phyloP scores from a whole-genome alignment of 495 filamentous ascomycete genomes.

The Neurospora sp. region DNA sequence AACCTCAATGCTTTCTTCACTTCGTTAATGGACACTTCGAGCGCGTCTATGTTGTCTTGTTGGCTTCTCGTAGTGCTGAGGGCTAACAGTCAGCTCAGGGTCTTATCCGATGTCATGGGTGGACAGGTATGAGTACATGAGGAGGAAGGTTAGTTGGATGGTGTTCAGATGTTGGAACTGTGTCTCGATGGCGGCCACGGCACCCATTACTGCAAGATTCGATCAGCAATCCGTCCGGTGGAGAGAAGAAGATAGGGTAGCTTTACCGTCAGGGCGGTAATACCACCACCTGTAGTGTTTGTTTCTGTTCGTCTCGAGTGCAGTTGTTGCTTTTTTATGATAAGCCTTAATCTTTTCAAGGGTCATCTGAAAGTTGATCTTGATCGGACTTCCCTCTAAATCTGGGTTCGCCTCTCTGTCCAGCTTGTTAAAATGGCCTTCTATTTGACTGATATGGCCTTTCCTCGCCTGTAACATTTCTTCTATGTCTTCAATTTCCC shows the following conservation, averaged over 20 bases:
- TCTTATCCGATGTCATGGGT: too few species aligned
- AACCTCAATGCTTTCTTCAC: neutral
- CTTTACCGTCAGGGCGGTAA: neutral
- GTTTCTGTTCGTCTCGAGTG: accelerated
- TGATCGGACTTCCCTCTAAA: neutral
- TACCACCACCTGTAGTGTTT: neutral
- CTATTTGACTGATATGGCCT: neutral
- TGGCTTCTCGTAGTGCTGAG: neutral
- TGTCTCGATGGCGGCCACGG: neutral
- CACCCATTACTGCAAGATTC: neutral
- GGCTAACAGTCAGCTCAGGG: too few species aligned
- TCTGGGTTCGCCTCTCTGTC: neutral
- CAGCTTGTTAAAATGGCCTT: accelerated
- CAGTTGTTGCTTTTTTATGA: neutral
- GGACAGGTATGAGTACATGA: neutral
- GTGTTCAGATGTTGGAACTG: neutral
- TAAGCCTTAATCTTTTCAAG: accelerated
- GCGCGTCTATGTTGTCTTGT: neutral
- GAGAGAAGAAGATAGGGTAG: neutral
- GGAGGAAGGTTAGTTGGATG: neutral
- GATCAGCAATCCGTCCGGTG: neutral
- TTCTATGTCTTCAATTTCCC: neutral
- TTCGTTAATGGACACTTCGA: neutral
- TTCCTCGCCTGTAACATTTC: neutral
- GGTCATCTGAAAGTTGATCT: neutral